A percentile compares a stretch with the other conserved stretches of the same genome.
phyloP scores from a whole-genome alignment of 129 eudicot species.

The Flaveria trinervia region DNA sequence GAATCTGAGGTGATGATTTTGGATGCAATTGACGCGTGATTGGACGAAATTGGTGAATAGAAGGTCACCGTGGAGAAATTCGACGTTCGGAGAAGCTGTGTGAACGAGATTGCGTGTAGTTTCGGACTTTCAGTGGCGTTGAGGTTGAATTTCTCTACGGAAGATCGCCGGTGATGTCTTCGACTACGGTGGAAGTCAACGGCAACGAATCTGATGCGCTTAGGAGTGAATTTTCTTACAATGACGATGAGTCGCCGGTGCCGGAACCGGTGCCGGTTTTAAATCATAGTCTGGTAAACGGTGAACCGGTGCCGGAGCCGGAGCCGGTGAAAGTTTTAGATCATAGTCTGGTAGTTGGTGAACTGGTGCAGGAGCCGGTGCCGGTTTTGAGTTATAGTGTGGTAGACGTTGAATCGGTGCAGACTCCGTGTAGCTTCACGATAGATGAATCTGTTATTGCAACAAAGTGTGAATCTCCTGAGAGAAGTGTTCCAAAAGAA shows the following conservation, averaged over 20 bases:
- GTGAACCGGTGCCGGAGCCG: slow-evolving; percentile 21
- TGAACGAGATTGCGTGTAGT: too few relatives aligned
- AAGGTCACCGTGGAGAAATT: not conserved
- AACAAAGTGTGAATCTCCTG: slow-evolving; percentile 5
- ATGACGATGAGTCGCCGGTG: slow-evolving; percentile 16
- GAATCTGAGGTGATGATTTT: slow-evolving; percentile 4
- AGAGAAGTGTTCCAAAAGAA: not conserved
- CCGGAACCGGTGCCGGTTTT: slow-evolving; percentile 34
- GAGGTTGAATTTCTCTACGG: not conserved
- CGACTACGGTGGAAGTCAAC: slow-evolving; percentile 9
- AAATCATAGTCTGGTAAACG: not conserved
- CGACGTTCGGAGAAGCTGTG: not conserved
- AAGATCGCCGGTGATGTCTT: not conserved
- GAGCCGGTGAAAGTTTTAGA: slow-evolving; percentile 32
- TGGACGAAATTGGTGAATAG: slow-evolving; percentile 4
- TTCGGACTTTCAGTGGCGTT: not conserved
- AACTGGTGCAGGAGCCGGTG: slow-evolving; percentile 20
- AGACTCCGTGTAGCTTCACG: slow-evolving; percentile 14
- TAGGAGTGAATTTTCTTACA: not conserved
- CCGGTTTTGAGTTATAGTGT: not conserved
- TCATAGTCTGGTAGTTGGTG: not conserved
- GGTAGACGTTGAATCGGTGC: not conserved
- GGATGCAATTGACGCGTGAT: slow-evolving; percentile 13
- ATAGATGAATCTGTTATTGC: not conserved
- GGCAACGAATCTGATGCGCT: slow-evolving; percentile 25